Base-by-base conservation (phyloP, 2,329 filamentous ascomycete species). In the Aspergillus sclerotialis region DNA sequence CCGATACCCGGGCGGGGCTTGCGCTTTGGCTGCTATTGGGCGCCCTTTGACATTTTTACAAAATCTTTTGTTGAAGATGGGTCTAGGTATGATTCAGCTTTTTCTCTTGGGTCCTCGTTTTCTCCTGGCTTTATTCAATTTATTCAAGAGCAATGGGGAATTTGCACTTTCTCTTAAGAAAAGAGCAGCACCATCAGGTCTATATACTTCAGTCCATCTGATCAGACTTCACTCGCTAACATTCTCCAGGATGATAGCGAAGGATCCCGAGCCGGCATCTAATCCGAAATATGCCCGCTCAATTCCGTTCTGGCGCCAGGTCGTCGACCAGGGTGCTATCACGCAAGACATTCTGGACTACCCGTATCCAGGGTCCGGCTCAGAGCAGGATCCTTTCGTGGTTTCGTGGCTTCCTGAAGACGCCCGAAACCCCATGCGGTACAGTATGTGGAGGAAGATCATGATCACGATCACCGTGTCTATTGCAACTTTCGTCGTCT, bases 361-460 rank as follows among this genome's bases (percentile, higher is more conserved):
- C 43, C 48, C 61, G 1, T 68, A 67, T 38, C 53, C 59, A 7
- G 65, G 65, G 15, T 50, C 52, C 4, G 65, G 65, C 32, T 68
- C 65, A 19, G 55, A 59, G 10, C 61, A 65, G 9, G 63, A 68
- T 38, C 65, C 65, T 1, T 68, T 58, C 38, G 50, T 67, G 7
- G 62, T 71, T 32, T 61, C 66, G 30, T 71, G 64, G 64, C 60
- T 69, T 36, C 58, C 64, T 13, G 58, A 65, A 30, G 68, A 71
- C 37, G 61, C 65, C 2, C 55, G 65, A 38, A 69, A 70, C 35
- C 65, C 65, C 0, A 58, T 68, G 56, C 49, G 42, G 9, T 68
- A 60, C 42, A 9, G 49, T 6, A 49, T 48, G 33, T 49, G 48
- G 26, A 62, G 58, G 46, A 69, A 68, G 42, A 66, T 64, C 63